These are phyloP conservation scores for Fusarium decemcellulare DNA, from an alignment of 2,329 filamentous ascomycete genomes.

Conservation along the genomic window DNA sequence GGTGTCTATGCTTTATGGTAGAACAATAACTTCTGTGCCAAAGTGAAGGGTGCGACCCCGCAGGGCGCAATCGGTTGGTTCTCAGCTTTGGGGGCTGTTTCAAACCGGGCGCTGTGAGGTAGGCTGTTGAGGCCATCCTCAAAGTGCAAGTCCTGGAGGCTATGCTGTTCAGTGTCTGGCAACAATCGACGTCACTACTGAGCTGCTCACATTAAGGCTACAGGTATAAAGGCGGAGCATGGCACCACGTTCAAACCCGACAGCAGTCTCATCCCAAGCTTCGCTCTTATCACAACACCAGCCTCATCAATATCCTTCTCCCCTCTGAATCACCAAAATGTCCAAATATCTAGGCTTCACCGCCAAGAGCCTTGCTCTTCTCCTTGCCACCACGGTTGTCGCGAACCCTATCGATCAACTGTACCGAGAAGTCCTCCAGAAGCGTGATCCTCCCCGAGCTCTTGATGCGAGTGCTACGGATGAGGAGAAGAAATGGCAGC, in stretches of 20 bases:
- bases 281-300: too few species aligned
- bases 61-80: background rate
- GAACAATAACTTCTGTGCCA: background rate
- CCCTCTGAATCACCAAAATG: background rate
- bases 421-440: slow-evolving; percentile 1
- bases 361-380: slow-evolving; percentile 3
- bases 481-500: slow-evolving; percentile 12
- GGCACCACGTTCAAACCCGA: too few species aligned
- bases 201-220: too few species aligned
- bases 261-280: too few species aligned
- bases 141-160: too few species aligned
- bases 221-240: too few species aligned
- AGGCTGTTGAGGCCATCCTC: too few species aligned
- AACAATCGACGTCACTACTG: too few species aligned
- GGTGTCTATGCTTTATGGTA: too few species aligned
- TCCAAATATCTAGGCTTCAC: background rate
- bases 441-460: background rate
- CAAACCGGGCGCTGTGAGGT: too few species aligned
- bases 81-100: background rate
- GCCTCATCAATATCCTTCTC: too few species aligned
- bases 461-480: background rate
- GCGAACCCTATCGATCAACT: slow-evolving; percentile 4
- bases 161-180: too few species aligned
- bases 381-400: background rate
- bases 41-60: background rate